Conservation (phyloP, 495 filamentous ascomycete genomes). For the Neurospora sp. region DNA sequence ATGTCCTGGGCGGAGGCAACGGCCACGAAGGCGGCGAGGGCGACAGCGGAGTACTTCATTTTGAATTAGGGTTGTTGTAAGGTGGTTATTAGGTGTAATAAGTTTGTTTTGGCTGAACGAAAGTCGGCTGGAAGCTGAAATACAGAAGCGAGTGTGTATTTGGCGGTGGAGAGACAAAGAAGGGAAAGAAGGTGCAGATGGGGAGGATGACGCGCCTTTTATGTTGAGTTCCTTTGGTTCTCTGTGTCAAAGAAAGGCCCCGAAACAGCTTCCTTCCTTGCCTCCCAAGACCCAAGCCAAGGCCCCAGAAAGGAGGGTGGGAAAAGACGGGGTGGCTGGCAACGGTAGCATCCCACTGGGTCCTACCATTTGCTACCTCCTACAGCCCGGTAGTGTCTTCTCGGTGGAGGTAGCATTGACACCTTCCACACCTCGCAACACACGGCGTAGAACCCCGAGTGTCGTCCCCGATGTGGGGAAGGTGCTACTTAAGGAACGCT, state of each 20-base stretch:
- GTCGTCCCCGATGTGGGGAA: not conserved
- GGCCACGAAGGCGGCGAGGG: constrained; percentile 25
- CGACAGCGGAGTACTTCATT: constrained; percentile 31
- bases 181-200: not conserved
- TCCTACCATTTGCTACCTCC: not conserved
- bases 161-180: not conserved
- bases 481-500: not conserved
- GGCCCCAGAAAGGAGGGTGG: not conserved
- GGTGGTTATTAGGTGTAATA: not conserved
- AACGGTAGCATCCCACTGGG: not conserved
- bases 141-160: not conserved
- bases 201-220: not conserved
- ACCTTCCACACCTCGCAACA: not conserved
- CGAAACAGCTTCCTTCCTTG: not conserved
- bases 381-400: no score
- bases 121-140: not conserved
- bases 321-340: not conserved
- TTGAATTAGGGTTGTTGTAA: constrained; percentile 9
- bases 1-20: constrained; percentile 26
- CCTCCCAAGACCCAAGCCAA: not conserved
- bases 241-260: not conserved
- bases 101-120: not conserved
- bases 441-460: not conserved
- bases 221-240: not conserved
- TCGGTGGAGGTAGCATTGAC: not conserved